A percentile compares a stretch with the other conserved stretches of the same genome.
phyloP scores from a whole-genome alignment of 768 basidiomycete genomes.

The Termitomyces sp. region DNA sequence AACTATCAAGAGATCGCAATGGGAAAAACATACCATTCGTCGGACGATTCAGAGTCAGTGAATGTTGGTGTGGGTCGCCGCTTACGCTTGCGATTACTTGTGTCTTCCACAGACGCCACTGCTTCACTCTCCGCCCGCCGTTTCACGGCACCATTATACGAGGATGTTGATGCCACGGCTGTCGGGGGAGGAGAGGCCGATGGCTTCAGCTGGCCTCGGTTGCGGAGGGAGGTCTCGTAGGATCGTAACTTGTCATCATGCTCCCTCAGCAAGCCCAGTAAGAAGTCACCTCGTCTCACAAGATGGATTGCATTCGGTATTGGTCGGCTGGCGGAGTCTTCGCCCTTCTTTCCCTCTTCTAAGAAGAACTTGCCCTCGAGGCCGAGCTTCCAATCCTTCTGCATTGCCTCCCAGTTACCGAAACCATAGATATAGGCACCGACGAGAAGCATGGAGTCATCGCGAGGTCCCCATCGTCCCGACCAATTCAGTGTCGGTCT shows the following conservation, averaged over 20 bases:
- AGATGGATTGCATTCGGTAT: conserved; percentile 98
- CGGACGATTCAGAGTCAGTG: conserved; percentile 91
- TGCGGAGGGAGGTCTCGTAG: conserved; percentile 77
- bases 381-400: conserved; percentile 79
- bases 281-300: conserved; percentile 94
- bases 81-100: conserved; percentile 72
- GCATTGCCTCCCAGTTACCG: conserved; percentile 95
- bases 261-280: conserved; percentile 78
- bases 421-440: conserved; percentile 94
- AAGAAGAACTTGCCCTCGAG: conserved; percentile 95
- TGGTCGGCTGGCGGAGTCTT: conserved; percentile 77
- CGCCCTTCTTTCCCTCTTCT: conserved; percentile 94
- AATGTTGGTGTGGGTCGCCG: conserved; percentile 95
- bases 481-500: conserved; percentile 96
- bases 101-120: conserved; percentile 75
- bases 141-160: conserved; percentile 56
- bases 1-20: background rate
- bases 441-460: conserved; percentile 92
- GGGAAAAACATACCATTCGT: conserved; percentile 70
- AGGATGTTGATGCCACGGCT: conserved; percentile 66
- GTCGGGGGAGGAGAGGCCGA: conserved; percentile 76
- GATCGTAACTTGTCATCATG: conserved; percentile 89
- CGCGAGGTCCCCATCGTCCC: conserved; percentile 87
- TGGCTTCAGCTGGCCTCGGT: conserved; percentile 63
- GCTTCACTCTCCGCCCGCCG: conserved; percentile 85